phyloP scores from a whole-genome alignment of 1,284 basidiomycete genomes.

The Fomitopsis pinicola region DNA sequence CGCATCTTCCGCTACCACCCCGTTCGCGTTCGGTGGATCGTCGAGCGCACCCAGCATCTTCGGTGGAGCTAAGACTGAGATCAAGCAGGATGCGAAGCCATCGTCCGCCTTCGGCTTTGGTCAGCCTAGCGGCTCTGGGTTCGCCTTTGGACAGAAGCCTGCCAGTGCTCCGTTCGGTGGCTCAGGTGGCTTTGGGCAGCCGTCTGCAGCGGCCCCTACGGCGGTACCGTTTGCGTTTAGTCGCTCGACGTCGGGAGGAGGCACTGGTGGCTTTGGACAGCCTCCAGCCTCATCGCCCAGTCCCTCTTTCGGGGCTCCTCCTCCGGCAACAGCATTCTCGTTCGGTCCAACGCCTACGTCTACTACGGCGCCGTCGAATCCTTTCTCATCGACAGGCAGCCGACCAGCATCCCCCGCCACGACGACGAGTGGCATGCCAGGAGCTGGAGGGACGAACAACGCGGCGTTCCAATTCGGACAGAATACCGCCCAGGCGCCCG shows the following conservation, averaged over 20 bases:
- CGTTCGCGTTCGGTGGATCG: conserved; percentile 17
- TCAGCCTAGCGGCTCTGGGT: conserved; percentile 12
- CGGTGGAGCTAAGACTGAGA: conserved; percentile 16
- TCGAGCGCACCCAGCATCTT: conserved; percentile 9
- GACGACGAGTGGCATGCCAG: conserved; percentile 24
- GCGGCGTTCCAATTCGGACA: conserved; percentile 26
- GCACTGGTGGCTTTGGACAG: conserved; percentile 26
- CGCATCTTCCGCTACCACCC: conserved; percentile 7
- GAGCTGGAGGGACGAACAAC: conserved; percentile 19
- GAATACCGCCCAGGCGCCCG: neutral
- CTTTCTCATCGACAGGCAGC: conserved; percentile 26
- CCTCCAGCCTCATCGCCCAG: conserved; percentile 18
- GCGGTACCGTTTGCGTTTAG: conserved; percentile 21
- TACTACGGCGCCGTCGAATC: conserved; percentile 24
- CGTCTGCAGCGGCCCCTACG: conserved; percentile 12
- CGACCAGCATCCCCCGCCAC: conserved; percentile 32
- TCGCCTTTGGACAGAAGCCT: conserved; percentile 24
- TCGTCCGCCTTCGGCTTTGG: conserved; percentile 16
- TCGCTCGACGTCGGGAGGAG: conserved; percentile 8
- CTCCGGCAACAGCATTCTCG: conserved; percentile 18
- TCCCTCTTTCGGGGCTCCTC: conserved; percentile 19
- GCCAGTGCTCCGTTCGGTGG: conserved; percentile 18
- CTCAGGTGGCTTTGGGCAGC: conserved; percentile 17
- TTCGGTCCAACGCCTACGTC: conserved; percentile 24
- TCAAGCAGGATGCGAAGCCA: conserved; percentile 15